Conservation (phyloP, 179 eudicot species). For the Gypsophila paniculata region DNA sequence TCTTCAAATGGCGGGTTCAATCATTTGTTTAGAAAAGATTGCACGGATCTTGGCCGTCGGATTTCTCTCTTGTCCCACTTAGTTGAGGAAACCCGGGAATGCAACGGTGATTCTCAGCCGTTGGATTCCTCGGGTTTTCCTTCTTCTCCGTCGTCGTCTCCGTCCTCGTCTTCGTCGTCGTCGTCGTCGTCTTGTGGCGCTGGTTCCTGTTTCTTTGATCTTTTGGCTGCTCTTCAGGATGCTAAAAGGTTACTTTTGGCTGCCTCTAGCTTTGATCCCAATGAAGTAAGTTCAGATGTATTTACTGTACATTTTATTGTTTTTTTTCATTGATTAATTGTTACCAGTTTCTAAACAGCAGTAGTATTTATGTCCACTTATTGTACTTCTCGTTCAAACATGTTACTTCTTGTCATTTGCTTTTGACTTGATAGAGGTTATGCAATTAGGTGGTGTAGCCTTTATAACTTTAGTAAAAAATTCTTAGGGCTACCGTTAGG, state of each 20-base stretch:
- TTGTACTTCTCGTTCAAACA: no score
- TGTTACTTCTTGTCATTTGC: no score
- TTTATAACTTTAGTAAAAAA: no score
- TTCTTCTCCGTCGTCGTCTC: no score
- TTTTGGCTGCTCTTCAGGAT: constrained; percentile 37
- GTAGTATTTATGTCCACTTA: no score
- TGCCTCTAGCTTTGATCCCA: constrained; percentile 38
- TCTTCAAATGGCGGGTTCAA: constrained; percentile 24
- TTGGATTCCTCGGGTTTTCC: background rate
- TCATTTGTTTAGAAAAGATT: constrained; percentile 41
- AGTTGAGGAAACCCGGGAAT: constrained; percentile 37
- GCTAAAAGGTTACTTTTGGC: constrained; percentile 38
- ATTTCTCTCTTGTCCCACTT: constrained; percentile 38
- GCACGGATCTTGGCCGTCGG: constrained; percentile 45
- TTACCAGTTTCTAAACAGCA: no score
- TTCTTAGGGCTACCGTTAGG: no score
- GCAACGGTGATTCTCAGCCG: background rate
- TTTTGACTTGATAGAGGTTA: no score
- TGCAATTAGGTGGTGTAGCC: no score
- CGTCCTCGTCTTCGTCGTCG: no score
- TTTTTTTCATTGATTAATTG: background rate
- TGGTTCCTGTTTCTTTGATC: constrained; percentile 4
- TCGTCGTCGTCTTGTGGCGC: no score
- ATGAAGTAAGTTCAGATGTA: constrained; percentile 36
- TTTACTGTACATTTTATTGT: no score